Percentiles rank a stretch among this genome's conserved stretches.
Conservation (phyloP, 2,329 filamentous ascomycete species). For the Grosmannia clavigera region DNA sequence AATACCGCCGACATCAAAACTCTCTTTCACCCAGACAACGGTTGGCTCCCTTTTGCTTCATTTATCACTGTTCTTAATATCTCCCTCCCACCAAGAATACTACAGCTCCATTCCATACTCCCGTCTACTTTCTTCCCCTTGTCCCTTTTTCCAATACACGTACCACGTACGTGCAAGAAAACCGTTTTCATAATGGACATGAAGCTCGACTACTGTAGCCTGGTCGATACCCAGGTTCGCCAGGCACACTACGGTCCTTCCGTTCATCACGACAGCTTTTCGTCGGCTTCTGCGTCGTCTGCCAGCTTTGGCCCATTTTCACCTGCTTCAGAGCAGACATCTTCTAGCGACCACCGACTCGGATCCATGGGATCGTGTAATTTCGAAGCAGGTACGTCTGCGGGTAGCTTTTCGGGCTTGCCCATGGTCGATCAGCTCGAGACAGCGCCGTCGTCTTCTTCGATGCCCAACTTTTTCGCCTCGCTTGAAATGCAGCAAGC, state of each 20-base stretch:
- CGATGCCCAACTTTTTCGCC: slow-evolving; percentile 9
- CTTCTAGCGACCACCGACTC: slow-evolving; percentile 20
- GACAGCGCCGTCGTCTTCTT: slow-evolving; percentile 21
- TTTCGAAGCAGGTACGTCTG: slow-evolving; percentile 4
- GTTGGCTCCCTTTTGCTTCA: neutral
- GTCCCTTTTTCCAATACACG: neutral
- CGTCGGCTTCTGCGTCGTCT: slow-evolving; percentile 21
- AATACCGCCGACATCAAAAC: neutral
- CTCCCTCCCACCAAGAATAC: too few species aligned
- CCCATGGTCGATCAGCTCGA: slow-evolving; percentile 16
- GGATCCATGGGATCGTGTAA: slow-evolving; percentile 23
- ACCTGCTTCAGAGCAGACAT: slow-evolving; percentile 31
- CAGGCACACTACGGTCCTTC: neutral
- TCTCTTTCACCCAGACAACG: neutral
- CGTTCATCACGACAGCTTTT: slow-evolving; percentile 23
- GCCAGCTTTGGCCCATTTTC: slow-evolving; percentile 30
- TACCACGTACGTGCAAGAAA: too few species aligned
- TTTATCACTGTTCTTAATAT: neutral
- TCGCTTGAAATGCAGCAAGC: slow-evolving; percentile 3
- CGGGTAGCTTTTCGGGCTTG: slow-evolving; percentile 16
- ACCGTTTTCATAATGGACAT: neutral
- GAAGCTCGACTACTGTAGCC: neutral
- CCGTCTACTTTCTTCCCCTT: neutral
- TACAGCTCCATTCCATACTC: too few species aligned
- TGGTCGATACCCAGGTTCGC: neutral